Evolutionary conservation across 495 filamentous ascomycete species (phyloP), one percentile per base, ranked within the genome.

Genomic region (Choiromyces venosus): DNA sequence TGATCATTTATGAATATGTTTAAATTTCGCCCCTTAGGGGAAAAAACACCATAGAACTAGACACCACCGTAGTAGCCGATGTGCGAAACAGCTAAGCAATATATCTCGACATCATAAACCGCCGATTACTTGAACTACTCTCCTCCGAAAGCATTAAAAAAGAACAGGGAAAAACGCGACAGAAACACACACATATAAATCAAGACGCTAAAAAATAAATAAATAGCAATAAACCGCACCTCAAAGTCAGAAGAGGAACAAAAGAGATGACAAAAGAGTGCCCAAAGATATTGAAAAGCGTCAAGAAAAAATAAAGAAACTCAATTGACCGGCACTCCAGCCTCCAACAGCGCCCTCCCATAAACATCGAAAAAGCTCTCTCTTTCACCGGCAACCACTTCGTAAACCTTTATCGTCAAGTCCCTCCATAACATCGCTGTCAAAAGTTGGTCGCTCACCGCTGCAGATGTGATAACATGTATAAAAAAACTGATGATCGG

Each of bases 321-420:
- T 61, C 25, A 61, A 33, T 33, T 12, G 25, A 16, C 4, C 25
- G 52, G 52, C 25, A 61, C 52, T 29, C 52, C 52, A 33, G 52
- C 52, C 3, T 61, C 25, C 52, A 61, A 61, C 12, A 61, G 52
- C 0, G 25, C 25, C 52, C 52, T 61, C 52, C 52, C 52, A 61
- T 14, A 61, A 16, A 5, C 52, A 61, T 75, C 61, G n/a, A 33
- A 37, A 25, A 75, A 75, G 40, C 67, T 71, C 14, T 16, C 61
- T 9, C 9, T 71, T 36, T 75, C 67, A 4, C 72, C 74, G 6
- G 64, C 52, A n/a, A 44, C 29, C 33, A 70, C 74, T 18, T 76
- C 74, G n/a, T 68, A 75, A 21, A 76, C 52, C 39, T 37, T 21
- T 19, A 37, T 64, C 7, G 74, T 39, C 19, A 70, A 6, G 19